Percentiles rank a stretch among this genome's conserved stretches.
Evolutionary conservation across 1,284 basidiomycete species (phyloP).

Genomic region (Fistulinella cinereoalba): DNA sequence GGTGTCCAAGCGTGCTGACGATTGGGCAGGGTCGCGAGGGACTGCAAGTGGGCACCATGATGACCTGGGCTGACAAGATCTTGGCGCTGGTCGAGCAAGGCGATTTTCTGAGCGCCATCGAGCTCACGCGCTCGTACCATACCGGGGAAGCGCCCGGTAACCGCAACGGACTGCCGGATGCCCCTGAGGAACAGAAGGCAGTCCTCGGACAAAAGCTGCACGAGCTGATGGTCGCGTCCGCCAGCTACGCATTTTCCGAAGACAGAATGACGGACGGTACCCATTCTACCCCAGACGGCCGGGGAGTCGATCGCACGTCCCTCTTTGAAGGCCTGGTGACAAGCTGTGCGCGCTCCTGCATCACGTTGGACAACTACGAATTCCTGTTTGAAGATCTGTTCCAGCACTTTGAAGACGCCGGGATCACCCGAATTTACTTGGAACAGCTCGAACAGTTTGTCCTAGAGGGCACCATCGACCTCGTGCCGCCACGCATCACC

Average conservation of each 20-base stretch:
- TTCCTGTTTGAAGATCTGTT: slow-evolving; percentile 94
- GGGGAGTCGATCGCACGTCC: slow-evolving; percentile 88
- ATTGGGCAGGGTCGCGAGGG: slow-evolving; percentile 57
- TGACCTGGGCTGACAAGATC: slow-evolving; percentile 96
- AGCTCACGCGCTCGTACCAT: slow-evolving; percentile 83
- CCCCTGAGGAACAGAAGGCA: slow-evolving; percentile 51
- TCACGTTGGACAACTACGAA: slow-evolving; percentile 76
- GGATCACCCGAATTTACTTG: slow-evolving; percentile 88
- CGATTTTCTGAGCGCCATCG: slow-evolving; percentile 89
- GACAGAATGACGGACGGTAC: slow-evolving; percentile 90
- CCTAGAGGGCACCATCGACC: slow-evolving; percentile 67
- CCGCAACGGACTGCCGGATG: slow-evolving; percentile 81
- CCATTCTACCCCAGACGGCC: slow-evolving; percentile 76
- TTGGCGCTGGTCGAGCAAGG: slow-evolving; percentile 81
- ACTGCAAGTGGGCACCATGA: slow-evolving; percentile 79
- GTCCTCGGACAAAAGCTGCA: slow-evolving; percentile 77
- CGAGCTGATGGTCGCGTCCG: slow-evolving; percentile 85
- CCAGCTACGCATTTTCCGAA: slow-evolving; percentile 90
- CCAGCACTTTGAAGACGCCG: slow-evolving; percentile 82
- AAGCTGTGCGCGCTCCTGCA: slow-evolving; percentile 79
- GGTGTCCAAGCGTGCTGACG: slow-evolving; percentile 3
- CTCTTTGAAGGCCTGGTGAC: slow-evolving; percentile 88
- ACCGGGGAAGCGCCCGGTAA: slow-evolving; percentile 82
- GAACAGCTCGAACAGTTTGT: slow-evolving; percentile 83
- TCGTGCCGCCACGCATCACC: slow-evolving; percentile 83